phyloP scores from a whole-genome alignment of 2,329 filamentous ascomycete species.

The Colletotrichum falcatum region DNA sequence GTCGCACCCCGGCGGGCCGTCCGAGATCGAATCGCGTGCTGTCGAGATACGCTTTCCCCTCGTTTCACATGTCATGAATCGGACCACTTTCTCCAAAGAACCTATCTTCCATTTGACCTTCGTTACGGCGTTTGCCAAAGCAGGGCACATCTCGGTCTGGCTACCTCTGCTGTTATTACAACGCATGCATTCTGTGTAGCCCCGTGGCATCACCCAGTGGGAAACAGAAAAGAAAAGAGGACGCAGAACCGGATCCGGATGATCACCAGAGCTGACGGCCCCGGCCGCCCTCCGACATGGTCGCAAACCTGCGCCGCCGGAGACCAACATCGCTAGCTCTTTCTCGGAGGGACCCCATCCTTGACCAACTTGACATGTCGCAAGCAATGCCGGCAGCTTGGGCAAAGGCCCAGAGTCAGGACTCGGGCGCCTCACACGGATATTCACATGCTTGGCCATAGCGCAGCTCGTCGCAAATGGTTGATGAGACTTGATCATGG shows the following conservation, averaged over 20 bases:
- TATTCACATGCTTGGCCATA: slow-evolving; percentile 36
- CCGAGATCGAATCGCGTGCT: slow-evolving; percentile 8
- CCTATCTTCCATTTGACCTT: not conserved
- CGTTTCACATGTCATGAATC: slow-evolving; percentile 35
- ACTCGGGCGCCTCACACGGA: slow-evolving; percentile 19
- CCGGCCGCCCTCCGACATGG: slow-evolving; percentile 16
- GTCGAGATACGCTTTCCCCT: no score
- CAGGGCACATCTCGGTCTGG: not conserved
- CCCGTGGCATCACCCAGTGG: not conserved
- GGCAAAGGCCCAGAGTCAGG: slow-evolving; percentile 12
- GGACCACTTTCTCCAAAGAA: not conserved
- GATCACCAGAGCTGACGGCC: not conserved
- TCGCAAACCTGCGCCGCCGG: slow-evolving; percentile 1
- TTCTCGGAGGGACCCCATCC: slow-evolving; percentile 12
- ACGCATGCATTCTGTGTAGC: not conserved
- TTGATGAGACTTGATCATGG: slow-evolving; percentile 30
- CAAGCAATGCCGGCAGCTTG: slow-evolving; percentile 2
- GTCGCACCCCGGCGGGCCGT: not conserved
- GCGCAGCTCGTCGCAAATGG: slow-evolving; percentile 28
- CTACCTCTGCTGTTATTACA: not conserved
- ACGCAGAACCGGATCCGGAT: slow-evolving; percentile 12
- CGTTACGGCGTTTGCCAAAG: no score
- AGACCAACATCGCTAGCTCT: slow-evolving; percentile 1
- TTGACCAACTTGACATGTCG: slow-evolving; percentile 6
- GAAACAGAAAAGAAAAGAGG: not conserved